phyloP scores from a whole-genome alignment of 2,329 filamentous ascomycete species.

The Microcera coccophila region DNA sequence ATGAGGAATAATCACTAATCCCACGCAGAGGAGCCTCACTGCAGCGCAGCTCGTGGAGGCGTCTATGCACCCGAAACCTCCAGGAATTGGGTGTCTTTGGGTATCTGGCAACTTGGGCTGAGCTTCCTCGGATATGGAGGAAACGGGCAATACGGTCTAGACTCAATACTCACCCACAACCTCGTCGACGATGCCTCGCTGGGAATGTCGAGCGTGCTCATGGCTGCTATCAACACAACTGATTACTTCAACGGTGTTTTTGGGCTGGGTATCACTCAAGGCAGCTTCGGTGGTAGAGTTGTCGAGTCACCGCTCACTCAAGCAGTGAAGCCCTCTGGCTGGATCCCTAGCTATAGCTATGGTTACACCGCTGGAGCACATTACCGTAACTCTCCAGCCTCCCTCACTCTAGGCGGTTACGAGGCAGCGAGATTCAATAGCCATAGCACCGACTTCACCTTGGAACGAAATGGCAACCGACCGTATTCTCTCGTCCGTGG shows the following conservation, averaged over 20 bases:
- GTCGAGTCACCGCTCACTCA: conserved; percentile 52
- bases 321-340: conserved; percentile 54
- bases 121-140: conserved; percentile 54
- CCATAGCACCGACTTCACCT: conserved; percentile 57
- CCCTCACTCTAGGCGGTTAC: conserved; percentile 67
- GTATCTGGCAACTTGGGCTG: conserved; percentile 57
- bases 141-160: conserved; percentile 63
- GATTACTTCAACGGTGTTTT: conserved; percentile 52
- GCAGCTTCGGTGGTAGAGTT: conserved; percentile 48
- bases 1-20: conserved; percentile 12
- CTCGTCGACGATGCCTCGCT: conserved; percentile 36
- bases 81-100: conserved; percentile 55
- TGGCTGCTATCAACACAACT: conserved; percentile 54
- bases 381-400: conserved; percentile 58
- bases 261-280: conserved; percentile 53
- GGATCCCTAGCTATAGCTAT: conserved; percentile 69
- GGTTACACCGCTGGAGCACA: conserved; percentile 73
- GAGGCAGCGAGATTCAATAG: conserved; percentile 59
- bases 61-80: conserved; percentile 54
- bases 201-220: conserved; percentile 43
- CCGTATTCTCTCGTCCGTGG: conserved; percentile 59
- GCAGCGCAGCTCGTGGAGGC: conserved; percentile 54
- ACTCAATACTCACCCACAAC: conserved; percentile 43
- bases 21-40: conserved; percentile 45
- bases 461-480: conserved; percentile 52